Base-by-base conservation (phyloP, 1,284 basidiomycete species). In the Pseudozyma sp. region DNA sequence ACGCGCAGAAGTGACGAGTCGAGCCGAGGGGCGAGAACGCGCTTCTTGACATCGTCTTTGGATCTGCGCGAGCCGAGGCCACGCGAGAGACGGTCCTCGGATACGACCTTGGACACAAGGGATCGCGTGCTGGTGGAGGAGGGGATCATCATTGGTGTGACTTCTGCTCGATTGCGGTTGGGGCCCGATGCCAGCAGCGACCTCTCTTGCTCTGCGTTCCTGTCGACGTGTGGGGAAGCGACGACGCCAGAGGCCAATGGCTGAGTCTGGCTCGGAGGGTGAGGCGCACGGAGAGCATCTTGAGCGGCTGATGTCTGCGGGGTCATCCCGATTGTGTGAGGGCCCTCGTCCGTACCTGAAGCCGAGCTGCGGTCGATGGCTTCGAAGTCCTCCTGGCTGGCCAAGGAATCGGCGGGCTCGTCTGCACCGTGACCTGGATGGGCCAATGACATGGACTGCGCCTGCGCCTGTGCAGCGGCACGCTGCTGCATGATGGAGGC, bases 401-500 rank as follows among this genome's bases (percentile, higher is more conserved):
- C 64, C 29, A 54, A 33, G 13, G 63, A 59, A 34, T 67, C 58
- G 7, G 60, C 43, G 10, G 49, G 31, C 11, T 62, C 52, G 16
- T 63, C 74, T 8, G 50, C 29, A 30, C 53, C 56, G 19, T 64
- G 50, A 16, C n/a, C 33, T 2, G 50, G 46, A 4, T 43, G 54
- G 39, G 49, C 58, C 17, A 56, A 56, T 5, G 63, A 63, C 34
- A 70, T 48, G 37, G 64, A 63, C 31, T 79, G 75, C 5, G 75
- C 75, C 33, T 70, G 64, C 2, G 75, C 67, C 59, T 75, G 74
- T 10, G 79, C 79, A 19, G 78, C 76, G 0, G 78, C 78, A 14
- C 78, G 62, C 54, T 80, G 78, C 52, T 78, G 73, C 67, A 81
- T 81, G 52, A 80, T 79, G 33, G 77, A 78, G 10, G 54, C 51